Evolutionary conservation across 495 filamentous ascomycete genomes (phyloP).

Genomic region (Penicillium subrubescens): DNA sequence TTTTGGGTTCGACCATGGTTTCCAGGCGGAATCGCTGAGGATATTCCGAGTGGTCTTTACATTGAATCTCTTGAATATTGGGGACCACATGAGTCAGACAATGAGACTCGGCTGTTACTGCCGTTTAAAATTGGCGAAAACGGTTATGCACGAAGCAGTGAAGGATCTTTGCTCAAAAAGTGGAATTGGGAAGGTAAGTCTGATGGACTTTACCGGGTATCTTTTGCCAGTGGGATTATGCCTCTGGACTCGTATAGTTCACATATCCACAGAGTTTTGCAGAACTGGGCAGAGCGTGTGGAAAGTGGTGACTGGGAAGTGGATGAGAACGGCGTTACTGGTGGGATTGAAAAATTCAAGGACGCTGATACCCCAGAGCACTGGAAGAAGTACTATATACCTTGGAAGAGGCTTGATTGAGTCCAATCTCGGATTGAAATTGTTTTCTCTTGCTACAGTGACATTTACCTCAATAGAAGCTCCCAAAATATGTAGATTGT

Average conservation of each 20-base stretch:
- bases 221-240: conserved; percentile 5
- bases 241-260: neutral
- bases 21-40: neutral
- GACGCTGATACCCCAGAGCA: conserved; percentile 14
- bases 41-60: conserved; percentile 7
- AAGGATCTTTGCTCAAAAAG: neutral
- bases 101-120: conserved; percentile 6
- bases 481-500: neutral
- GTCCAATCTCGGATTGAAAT: neutral
- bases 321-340: conserved; percentile 11
- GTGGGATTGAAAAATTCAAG: conserved; percentile 17
- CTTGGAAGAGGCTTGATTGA: neutral
- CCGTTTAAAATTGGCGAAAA: conserved; percentile 12
- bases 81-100: neutral
- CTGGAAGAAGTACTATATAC: conserved; percentile 13
- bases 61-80: conserved; percentile 3
- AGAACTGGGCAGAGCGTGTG: conserved; percentile 15
- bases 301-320: conserved; percentile 17
- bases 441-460: neutral
- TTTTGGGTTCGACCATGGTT: conserved; percentile 10
- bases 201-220: neutral
- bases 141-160: conserved; percentile 7
- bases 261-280: conserved; percentile 12
- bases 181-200: neutral
- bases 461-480: neutral